Base-by-base conservation (phyloP, 441 rosid genomes). In the Jatropha podagrica region DNA sequence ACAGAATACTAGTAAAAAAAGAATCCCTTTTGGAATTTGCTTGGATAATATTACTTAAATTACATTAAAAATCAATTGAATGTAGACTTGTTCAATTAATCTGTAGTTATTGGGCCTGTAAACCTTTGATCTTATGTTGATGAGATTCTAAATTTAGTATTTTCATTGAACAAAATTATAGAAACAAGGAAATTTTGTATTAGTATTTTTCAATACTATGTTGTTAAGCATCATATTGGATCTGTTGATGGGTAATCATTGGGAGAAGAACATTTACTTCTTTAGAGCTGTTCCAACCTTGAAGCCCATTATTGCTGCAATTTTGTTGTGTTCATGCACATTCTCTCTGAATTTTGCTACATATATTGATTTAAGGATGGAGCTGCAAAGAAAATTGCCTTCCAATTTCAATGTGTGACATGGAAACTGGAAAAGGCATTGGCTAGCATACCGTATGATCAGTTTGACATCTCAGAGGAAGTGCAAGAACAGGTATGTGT, bases 401-500 rank as follows among this genome's bases (percentile, higher is more conserved):
- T 87, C 76, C 98, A 89, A 80, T 89, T 96, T 75, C 97, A 89
- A 46, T 86, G 88, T 48, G 89, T 96, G 79, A 88, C 97, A 1
- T 84, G 90, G 91, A 90, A 90, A 82, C 85, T 94, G 74, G 97
- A 90, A 85, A 92, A 86, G 82, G 93, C 95, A 26, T 88, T 96
- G 81, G 82, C 84, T 72, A 82, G 79, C 42, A 26, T 94, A 27
- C 96, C 99, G 2, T 92, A 87, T 64, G 83, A 89, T 80, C 87
- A 80, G 52, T 84, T 90, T 74, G 88, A 90, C 73, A 91, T 96
- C 85, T 94, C 98, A 12, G 97, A 92, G 80, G 98, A 96, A 84
- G 95, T 96, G 54, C 84, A 78, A 72, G 99, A 96, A 76, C 97
- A 90, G 96, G 97, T 93, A 80, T 48, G 26, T 17, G 18, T 80